Evolutionary conservation across 768 basidiomycete species (phyloP), one percentile per base, ranked within the genome.

Genomic region (Agrocybe praecox): DNA sequence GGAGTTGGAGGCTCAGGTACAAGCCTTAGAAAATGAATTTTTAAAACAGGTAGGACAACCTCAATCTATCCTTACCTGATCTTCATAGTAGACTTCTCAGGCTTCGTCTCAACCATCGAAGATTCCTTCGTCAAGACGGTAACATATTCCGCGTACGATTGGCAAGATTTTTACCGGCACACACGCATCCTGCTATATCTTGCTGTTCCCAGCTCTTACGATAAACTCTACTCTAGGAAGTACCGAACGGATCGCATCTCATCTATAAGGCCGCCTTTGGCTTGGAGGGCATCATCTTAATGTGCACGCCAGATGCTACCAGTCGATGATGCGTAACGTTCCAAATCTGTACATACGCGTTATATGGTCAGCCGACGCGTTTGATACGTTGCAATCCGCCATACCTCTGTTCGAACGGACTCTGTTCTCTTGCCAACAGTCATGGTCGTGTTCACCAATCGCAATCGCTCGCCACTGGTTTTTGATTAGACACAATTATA

Each of bases 1-100:
- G 67, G 78, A 80, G 47, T 71, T 92, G 22, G 90, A 91, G 63
- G 76, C 80, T 36, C 87, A 92, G 64, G 71, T 87, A 2, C 73
- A 73, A 45, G 72, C 76, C 1, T 67, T 92, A 29, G 86, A 89
- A 60, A 77, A 78, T 2, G 89, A 93, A 62, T 75, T 92, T 2
- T 67, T 84, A 59, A 73, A 73, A 9, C 58, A 58, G 75, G 49
- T 46, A 12, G 8, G 48, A 46, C 32, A 46, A 44, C 43, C 26
- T 45, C 15, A 15, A 23, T n/a, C n/a, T n/a, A n/a, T n/a, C n/a
- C n/a, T n/a, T n/a, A n/a, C n/a, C n/a, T n/a, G n/a, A n/a, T n/a
- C n/a, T n/a, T n/a, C n/a, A n/a, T n/a, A n/a, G 52, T 44, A 19
- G 19, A 9, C 3, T 49, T 29, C 24, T 29, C 47, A 24, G 24